phyloP scores from a whole-genome alignment of 257 asterid species.

The Fraxinus pennsylvanica region DNA sequence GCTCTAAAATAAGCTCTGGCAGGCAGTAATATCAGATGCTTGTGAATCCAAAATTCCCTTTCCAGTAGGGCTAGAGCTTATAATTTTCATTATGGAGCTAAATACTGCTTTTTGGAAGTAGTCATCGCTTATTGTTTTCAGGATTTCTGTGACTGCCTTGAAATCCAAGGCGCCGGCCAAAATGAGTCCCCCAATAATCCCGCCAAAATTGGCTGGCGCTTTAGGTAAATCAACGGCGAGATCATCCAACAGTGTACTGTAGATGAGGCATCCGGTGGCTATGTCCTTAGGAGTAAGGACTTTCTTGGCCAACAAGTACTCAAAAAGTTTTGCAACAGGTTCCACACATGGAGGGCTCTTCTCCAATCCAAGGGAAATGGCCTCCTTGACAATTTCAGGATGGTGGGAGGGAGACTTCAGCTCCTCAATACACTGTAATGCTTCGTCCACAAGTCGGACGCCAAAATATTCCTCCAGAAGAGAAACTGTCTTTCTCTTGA shows the following conservation, averaged over 20 bases:
- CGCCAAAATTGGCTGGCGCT: constrained; percentile 82
- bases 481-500: constrained; percentile 59
- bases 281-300: constrained; percentile 47
- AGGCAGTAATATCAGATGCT: constrained; percentile 61
- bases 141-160: constrained; percentile 57
- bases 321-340: constrained; percentile 58
- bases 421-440: constrained; percentile 76
- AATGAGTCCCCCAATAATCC: constrained; percentile 64
- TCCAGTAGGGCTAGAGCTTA: constrained; percentile 50
- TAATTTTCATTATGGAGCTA: constrained; percentile 35
- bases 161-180: constrained; percentile 66
- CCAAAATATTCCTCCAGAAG: constrained; percentile 82
- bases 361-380: constrained; percentile 67
- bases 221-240: constrained; percentile 87
- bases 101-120: constrained; percentile 60
- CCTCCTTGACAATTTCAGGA: constrained; percentile 77
- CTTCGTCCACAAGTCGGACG: constrained; percentile 69
- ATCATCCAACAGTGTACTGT: constrained; percentile 66
- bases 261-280: constrained; percentile 48
- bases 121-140: constrained; percentile 59
- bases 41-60: constrained; percentile 62
- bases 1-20: constrained; percentile 56
- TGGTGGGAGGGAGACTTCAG: constrained; percentile 76
- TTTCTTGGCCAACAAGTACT: constrained; percentile 53
- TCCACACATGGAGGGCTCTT: constrained; percentile 67